Conservation (phyloP, 768 basidiomycete species). For the Termitomyces sp. region DNA sequence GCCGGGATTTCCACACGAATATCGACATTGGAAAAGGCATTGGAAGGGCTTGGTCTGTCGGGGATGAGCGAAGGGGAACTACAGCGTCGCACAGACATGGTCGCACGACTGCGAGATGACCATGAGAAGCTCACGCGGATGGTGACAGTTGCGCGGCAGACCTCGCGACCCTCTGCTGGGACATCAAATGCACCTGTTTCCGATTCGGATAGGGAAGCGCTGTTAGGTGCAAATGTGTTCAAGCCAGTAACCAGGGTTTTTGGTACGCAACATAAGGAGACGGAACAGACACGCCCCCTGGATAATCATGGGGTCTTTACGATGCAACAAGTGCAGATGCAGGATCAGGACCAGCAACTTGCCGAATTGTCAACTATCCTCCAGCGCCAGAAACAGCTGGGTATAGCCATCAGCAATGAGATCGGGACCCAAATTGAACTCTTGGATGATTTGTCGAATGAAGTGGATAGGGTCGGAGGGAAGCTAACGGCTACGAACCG, state of each 20-base stretch:
- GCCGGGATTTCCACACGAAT: slow-evolving; percentile 76
- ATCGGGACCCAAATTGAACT: slow-evolving; percentile 82
- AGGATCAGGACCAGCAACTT: slow-evolving; percentile 83
- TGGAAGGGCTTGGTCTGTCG: slow-evolving; percentile 58
- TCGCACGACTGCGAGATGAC: slow-evolving; percentile 85
- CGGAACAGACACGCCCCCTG: slow-evolving; percentile 80
- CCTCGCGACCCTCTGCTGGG: slow-evolving; percentile 31
- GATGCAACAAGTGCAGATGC: slow-evolving; percentile 77
- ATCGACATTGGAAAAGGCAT: slow-evolving; percentile 62
- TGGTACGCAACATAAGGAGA: slow-evolving; percentile 74
- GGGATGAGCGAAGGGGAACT: slow-evolving; percentile 93
- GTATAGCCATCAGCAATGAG: slow-evolving; percentile 82
- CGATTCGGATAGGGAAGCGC: slow-evolving; percentile 60
- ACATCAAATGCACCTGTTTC: slow-evolving; percentile 36
- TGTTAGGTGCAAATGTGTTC: slow-evolving; percentile 46
- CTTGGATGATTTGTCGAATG: slow-evolving; percentile 71
- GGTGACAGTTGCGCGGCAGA: slow-evolving; percentile 70
- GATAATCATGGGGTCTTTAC: slow-evolving; percentile 79
- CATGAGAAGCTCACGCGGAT: slow-evolving; percentile 85
- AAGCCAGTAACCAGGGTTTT: slow-evolving; percentile 73
- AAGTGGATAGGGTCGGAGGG: slow-evolving; percentile 73
- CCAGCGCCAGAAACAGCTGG: slow-evolving; percentile 80
- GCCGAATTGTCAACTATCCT: slow-evolving; percentile 77
- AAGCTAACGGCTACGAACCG: slow-evolving; percentile 81
- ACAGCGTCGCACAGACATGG: slow-evolving; percentile 84